These are phyloP conservation scores for Epichloe festucae DNA, from an alignment of 2,329 filamentous ascomycete genomes.

Conservation along the genomic window DNA sequence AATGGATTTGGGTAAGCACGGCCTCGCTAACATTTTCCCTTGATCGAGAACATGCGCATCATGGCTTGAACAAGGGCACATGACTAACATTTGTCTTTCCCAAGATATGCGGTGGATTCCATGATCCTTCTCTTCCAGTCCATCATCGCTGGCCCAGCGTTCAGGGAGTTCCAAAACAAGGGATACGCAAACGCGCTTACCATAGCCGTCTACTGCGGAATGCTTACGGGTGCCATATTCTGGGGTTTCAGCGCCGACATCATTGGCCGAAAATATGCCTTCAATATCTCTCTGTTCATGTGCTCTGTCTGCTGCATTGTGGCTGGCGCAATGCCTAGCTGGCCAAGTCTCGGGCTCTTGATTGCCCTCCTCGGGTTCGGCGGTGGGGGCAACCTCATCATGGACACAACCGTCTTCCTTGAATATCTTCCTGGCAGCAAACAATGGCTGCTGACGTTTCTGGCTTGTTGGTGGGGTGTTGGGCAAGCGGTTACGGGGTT, in stretches of 20 bases:
- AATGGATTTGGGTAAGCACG: slow-evolving; percentile 41
- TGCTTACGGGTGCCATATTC: slow-evolving; percentile 46
- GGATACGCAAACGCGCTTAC: slow-evolving; percentile 45
- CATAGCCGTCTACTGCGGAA: slow-evolving; percentile 46
- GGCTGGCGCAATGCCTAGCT: slow-evolving; percentile 54
- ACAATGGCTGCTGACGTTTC: slow-evolving; percentile 33
- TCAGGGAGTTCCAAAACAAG: slow-evolving; percentile 42
- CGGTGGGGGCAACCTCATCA: slow-evolving; percentile 35
- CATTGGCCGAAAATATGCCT: slow-evolving; percentile 54
- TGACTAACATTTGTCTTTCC: slow-evolving; percentile 1
- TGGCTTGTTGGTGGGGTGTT: slow-evolving; percentile 38
- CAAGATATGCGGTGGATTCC: slow-evolving; percentile 34
- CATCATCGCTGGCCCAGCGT: slow-evolving; percentile 46
- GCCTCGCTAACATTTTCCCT: neutral
- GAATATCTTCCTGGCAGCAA: slow-evolving; percentile 35
- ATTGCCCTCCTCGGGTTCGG: slow-evolving; percentile 51
- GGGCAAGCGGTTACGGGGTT: slow-evolving; percentile 35
- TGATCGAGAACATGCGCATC: neutral
- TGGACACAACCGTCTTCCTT: slow-evolving; percentile 39
- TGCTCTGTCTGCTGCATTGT: slow-evolving; percentile 44
- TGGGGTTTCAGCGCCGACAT: slow-evolving; percentile 58
- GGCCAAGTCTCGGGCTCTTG: slow-evolving; percentile 51
- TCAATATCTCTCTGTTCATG: slow-evolving; percentile 53
- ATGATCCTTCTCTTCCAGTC: slow-evolving; percentile 43
- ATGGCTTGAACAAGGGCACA: neutral